These are phyloP conservation scores for Cutaneotrichosporon daszewskae DNA, from an alignment of 1,284 basidiomycete genomes.

Conservation along the genomic window DNA sequence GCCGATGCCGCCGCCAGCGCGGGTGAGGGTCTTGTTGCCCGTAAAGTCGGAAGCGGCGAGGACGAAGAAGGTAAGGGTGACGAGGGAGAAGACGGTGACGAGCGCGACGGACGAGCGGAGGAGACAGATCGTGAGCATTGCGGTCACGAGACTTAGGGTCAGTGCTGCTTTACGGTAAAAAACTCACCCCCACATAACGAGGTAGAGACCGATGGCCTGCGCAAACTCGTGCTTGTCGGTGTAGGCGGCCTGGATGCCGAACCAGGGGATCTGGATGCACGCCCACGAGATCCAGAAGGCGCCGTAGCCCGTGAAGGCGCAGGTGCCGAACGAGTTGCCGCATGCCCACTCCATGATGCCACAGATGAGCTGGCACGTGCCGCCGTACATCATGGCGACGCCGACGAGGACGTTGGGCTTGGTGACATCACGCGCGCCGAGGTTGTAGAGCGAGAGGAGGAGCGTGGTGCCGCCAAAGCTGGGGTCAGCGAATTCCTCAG, in stretches of 20 bases:
- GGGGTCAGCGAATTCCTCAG: neutral
- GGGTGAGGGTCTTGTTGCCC: slow-evolving; percentile 36
- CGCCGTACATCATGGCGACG: slow-evolving; percentile 70
- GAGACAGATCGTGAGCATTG: slow-evolving; percentile 4
- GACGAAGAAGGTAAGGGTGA: slow-evolving; percentile 55
- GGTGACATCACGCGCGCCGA: slow-evolving; percentile 42
- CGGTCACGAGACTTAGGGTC: slow-evolving; percentile 15
- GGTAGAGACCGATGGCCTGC: slow-evolving; percentile 48
- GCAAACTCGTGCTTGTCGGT: slow-evolving; percentile 49
- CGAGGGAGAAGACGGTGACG: slow-evolving; percentile 60
- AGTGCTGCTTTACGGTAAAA: neutral
- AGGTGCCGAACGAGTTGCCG: slow-evolving; percentile 57
- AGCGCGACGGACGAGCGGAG: slow-evolving; percentile 11
- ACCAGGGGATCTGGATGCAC: slow-evolving; percentile 34
- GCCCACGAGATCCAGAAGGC: slow-evolving; percentile 54
- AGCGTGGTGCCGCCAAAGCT: slow-evolving; percentile 53
- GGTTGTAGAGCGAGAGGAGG: slow-evolving; percentile 50
- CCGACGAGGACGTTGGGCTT: slow-evolving; percentile 71
- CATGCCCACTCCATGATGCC: slow-evolving; percentile 62
- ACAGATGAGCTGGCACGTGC: slow-evolving; percentile 61
- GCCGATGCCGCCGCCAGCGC: slow-evolving; percentile 70
- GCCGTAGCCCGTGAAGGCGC: slow-evolving; percentile 75
- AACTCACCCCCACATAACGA: slow-evolving; percentile 39
- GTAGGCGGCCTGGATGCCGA: slow-evolving; percentile 51
- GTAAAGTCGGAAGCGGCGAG: slow-evolving; percentile 43